Evolutionary conservation across 176 grass and related monocot genomes (phyloP).

Genomic region (Zoysia japonica): DNA sequence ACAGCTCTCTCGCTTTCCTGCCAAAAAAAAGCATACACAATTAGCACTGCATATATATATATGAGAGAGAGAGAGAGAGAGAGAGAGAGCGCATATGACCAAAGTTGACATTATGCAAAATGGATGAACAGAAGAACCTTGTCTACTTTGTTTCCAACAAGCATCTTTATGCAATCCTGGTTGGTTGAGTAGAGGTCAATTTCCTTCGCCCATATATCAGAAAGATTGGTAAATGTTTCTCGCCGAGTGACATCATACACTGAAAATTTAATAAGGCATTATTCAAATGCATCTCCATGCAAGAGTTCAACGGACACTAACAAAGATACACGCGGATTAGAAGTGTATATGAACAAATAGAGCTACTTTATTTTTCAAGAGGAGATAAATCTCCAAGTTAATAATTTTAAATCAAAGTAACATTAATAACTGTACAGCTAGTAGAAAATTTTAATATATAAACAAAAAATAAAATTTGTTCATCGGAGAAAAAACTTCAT

Average conservation of each 20-base stretch:
- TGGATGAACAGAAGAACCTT: constrained; percentile 56
- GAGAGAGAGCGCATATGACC: neutral
- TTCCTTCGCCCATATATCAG: constrained; percentile 98
- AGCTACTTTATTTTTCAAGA: neutral
- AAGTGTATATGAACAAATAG: neutral
- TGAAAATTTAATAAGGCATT: constrained; percentile 27
- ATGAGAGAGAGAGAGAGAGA: too few species aligned
- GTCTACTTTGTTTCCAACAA: constrained; percentile 98
- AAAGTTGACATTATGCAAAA: neutral
- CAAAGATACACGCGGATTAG: neutral
- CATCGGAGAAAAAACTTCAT: neutral
- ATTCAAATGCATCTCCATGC: neutral
- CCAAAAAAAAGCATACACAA: constrained; percentile 11
- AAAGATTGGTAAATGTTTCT: constrained; percentile 94
- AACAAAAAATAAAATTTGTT: too few species aligned
- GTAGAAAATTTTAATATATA: neutral
- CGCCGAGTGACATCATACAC: constrained; percentile 92
- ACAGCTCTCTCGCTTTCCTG: constrained; percentile 99
- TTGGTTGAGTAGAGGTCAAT: constrained; percentile 99
- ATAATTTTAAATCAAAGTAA: neutral
- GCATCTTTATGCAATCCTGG: constrained; percentile 99
- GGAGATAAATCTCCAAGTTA: neutral
- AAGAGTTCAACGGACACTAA: constrained; percentile 1
- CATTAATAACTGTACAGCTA: neutral
- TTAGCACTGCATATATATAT: constrained; percentile 13